Evolutionary conservation across 2,329 filamentous ascomycete genomes (phyloP).

Genomic region (Colletotrichum sp.): DNA sequence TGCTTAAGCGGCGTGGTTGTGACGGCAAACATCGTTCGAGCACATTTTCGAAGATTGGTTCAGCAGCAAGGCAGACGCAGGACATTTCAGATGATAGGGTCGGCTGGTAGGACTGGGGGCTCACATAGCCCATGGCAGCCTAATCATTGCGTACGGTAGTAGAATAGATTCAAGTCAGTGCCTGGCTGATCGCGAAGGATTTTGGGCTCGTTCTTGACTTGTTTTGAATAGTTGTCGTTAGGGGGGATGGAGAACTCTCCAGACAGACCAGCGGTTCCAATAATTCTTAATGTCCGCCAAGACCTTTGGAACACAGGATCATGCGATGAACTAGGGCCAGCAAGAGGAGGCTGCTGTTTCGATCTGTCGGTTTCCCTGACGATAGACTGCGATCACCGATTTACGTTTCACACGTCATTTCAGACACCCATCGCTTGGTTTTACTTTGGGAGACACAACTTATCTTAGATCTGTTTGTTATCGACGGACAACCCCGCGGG

Average conservation of each 20-base stretch:
- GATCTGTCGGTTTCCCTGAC: background rate
- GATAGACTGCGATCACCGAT: background rate
- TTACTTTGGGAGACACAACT: background rate
- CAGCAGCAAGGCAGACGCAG: background rate
- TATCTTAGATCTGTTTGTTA: background rate
- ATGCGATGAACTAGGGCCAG: slow-evolving; percentile 7
- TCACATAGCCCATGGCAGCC: background rate
- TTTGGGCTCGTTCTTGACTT: background rate
- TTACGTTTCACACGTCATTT: background rate
- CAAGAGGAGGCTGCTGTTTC: background rate
- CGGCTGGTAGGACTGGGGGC: background rate
- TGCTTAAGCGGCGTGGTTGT: background rate
- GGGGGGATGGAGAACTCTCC: background rate
- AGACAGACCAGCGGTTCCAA: background rate
- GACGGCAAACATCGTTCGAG: background rate
- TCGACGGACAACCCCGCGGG: background rate
- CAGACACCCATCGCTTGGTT: background rate
- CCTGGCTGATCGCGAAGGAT: background rate
- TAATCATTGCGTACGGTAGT: background rate
- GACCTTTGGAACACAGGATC: background rate
- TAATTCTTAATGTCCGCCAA: background rate
- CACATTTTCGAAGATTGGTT: background rate
- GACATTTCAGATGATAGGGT: background rate
- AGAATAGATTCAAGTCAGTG: accelerated
- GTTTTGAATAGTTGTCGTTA: background rate